Conservation (phyloP, 1,284 basidiomycete species). For the Polyporus tsugae region DNA sequence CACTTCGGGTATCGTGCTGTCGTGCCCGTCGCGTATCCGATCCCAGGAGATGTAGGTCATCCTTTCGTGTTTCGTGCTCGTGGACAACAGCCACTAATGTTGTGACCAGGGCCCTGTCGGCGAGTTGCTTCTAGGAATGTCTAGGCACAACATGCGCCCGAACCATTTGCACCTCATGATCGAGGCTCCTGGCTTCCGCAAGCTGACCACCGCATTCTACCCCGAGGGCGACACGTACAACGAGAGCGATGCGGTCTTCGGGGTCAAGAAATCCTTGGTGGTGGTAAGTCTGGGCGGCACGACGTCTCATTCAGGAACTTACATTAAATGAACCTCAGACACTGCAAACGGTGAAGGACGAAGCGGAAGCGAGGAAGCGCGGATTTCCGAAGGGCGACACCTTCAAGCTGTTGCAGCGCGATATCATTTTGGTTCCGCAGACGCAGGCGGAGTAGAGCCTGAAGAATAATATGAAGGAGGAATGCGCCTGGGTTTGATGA, state of each 20-base stretch:
- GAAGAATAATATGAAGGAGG: slow-evolving; percentile 37
- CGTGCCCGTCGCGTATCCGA: slow-evolving; percentile 82
- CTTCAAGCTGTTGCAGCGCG: slow-evolving; percentile 67
- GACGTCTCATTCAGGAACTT: slow-evolving; percentile 11
- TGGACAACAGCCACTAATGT: slow-evolving; percentile 16
- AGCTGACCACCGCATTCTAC: slow-evolving; percentile 79
- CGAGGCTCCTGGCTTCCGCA: slow-evolving; percentile 74
- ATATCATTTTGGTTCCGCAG: slow-evolving; percentile 70
- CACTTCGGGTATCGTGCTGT: slow-evolving; percentile 79
- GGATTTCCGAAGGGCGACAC: slow-evolving; percentile 68
- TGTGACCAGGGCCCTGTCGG: slow-evolving; percentile 73
- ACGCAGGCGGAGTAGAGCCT: slow-evolving; percentile 52
- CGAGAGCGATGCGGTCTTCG: slow-evolving; percentile 79
- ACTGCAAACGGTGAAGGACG: slow-evolving; percentile 58
- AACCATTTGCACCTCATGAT: slow-evolving; percentile 83
- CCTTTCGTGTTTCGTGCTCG: slow-evolving; percentile 4
- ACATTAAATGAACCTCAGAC: slow-evolving; percentile 46
- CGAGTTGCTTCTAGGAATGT: slow-evolving; percentile 61
- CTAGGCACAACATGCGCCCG: slow-evolving; percentile 82
- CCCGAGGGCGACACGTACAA: slow-evolving; percentile 75
- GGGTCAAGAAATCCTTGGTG: slow-evolving; percentile 74
- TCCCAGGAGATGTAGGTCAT: slow-evolving; percentile 71
- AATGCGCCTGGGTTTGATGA: slow-evolving; percentile 22
- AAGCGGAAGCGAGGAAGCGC: slow-evolving; percentile 60
- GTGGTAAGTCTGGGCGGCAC: slow-evolving; percentile 50